Conservation (phyloP, 192 early-diverging fungal species). For the Coemansia sp. region DNA sequence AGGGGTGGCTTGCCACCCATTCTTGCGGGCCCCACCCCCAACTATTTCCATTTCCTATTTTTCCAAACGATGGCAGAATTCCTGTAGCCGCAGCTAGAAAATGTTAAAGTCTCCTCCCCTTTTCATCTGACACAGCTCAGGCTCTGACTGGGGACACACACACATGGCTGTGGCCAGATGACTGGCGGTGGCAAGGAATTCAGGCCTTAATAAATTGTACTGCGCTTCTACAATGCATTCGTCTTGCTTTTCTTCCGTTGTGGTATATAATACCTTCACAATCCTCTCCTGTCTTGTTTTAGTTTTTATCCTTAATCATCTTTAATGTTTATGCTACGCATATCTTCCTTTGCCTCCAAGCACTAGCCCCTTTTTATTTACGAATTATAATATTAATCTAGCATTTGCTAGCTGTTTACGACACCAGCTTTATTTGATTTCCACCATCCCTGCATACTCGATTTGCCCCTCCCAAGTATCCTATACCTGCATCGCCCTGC, state of each 20-base stretch:
- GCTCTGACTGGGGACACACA: slow-evolving; percentile 4
- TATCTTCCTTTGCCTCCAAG: background rate
- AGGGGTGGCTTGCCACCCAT: slow-evolving; percentile 2
- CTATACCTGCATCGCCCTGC: background rate
- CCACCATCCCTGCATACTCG: background rate
- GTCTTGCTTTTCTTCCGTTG: background rate
- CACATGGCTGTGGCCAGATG: slow-evolving; percentile 1
- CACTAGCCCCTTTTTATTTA: background rate
- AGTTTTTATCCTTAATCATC: background rate
- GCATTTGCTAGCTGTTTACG: background rate
- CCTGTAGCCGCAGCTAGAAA: background rate
- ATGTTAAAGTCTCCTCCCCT: slow-evolving; percentile 8
- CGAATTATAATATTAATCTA: background rate
- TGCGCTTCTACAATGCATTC: background rate
- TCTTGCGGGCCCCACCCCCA: background rate
- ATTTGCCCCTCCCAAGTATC: background rate
- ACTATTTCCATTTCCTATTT: background rate
- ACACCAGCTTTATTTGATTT: background rate
- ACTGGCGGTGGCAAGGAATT: background rate
- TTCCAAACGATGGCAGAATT: background rate
- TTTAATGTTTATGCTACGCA: background rate
- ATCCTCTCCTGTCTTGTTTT: background rate
- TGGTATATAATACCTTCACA: background rate
- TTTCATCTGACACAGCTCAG: background rate
- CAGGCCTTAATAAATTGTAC: slow-evolving; percentile 2